These are phyloP conservation scores for Botrytis pseudocinerea DNA, from an alignment of 2,329 filamentous ascomycete species.

Conservation along the genomic window DNA sequence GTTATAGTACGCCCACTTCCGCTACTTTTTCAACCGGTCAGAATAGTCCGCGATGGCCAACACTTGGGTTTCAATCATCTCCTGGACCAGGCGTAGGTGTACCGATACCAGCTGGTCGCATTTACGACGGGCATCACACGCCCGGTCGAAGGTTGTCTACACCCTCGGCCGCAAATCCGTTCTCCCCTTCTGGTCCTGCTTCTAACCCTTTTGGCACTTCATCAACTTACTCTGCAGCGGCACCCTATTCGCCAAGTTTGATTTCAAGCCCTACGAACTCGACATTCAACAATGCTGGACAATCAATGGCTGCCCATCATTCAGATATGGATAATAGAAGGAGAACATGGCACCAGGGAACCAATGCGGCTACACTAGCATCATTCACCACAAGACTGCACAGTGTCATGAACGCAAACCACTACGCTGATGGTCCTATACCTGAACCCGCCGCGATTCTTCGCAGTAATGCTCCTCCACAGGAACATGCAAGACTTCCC, in stretches of 20 bases:
- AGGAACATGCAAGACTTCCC: constrained; percentile 62
- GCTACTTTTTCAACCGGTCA: constrained; percentile 76
- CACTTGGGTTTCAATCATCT: constrained; percentile 62
- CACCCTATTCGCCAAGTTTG: constrained; percentile 59
- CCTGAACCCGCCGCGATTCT: constrained; percentile 33
- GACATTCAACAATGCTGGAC: constrained; percentile 64
- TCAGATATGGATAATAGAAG: constrained; percentile 76
- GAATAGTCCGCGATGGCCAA: constrained; percentile 72
- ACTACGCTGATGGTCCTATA: constrained; percentile 46
- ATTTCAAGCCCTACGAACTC: constrained; percentile 68
- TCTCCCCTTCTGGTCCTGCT: constrained; percentile 55
- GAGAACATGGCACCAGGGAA: constrained; percentile 88
- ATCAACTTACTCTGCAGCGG: constrained; percentile 54
- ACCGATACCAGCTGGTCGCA: constrained; percentile 68
- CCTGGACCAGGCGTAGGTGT: constrained; percentile 57
- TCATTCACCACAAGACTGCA: constrained; percentile 68
- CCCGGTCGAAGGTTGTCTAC: constrained; percentile 79
- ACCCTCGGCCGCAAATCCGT: constrained; percentile 73
- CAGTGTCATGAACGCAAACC: constrained; percentile 71
- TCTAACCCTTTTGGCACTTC: constrained; percentile 54
- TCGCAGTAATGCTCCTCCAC: constrained; percentile 48
- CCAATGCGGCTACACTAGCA: constrained; percentile 50
- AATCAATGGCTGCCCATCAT: constrained; percentile 58
- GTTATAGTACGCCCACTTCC: constrained; percentile 81
- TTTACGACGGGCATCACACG: constrained; percentile 66